phyloP scores from a whole-genome alignment of 2,329 filamentous ascomycete species.

The Ceratocystis destructans region DNA sequence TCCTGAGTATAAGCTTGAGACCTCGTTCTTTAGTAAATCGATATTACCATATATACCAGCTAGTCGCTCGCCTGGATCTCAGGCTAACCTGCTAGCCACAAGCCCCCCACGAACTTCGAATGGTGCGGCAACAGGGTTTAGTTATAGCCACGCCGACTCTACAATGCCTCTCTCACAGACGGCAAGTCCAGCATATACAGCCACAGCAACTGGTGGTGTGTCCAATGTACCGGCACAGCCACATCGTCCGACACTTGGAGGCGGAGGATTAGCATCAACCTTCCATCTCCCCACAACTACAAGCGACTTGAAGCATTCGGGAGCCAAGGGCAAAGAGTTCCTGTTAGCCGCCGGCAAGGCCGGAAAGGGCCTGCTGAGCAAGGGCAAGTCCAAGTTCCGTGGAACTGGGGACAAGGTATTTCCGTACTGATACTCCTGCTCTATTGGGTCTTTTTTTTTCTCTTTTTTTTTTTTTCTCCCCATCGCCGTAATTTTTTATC shows the following conservation, averaged over 20 bases:
- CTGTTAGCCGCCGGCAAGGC: constrained; percentile 77
- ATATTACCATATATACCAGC: neutral
- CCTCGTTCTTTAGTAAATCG: constrained; percentile 24
- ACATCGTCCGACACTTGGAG: constrained; percentile 21
- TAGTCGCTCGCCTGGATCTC: neutral
- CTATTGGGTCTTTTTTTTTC: neutral
- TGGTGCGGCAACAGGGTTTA: neutral
- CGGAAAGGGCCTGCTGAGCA: constrained; percentile 70
- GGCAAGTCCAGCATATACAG: neutral
- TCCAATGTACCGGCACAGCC: constrained; percentile 6
- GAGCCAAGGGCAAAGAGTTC: constrained; percentile 72
- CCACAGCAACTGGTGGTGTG: neutral
- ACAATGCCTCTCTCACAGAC: neutral
- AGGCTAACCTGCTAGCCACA: neutral
- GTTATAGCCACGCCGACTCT: neutral
- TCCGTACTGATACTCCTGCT: constrained; percentile 34
- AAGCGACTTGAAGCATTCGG: constrained; percentile 39
- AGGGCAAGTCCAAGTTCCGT: constrained; percentile 73
- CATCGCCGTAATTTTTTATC: neutral
- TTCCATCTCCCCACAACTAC: constrained; percentile 25
- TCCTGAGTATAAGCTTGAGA: constrained; percentile 35
- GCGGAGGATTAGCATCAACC: constrained; percentile 27
- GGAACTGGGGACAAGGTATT: constrained; percentile 77
- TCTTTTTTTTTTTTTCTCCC: neutral
- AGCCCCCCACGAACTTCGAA: neutral